A percentile compares a stretch with the other conserved stretches of the same genome.
Conservation (phyloP, 1,284 basidiomycete species). For the Fereydounia khargensis region DNA sequence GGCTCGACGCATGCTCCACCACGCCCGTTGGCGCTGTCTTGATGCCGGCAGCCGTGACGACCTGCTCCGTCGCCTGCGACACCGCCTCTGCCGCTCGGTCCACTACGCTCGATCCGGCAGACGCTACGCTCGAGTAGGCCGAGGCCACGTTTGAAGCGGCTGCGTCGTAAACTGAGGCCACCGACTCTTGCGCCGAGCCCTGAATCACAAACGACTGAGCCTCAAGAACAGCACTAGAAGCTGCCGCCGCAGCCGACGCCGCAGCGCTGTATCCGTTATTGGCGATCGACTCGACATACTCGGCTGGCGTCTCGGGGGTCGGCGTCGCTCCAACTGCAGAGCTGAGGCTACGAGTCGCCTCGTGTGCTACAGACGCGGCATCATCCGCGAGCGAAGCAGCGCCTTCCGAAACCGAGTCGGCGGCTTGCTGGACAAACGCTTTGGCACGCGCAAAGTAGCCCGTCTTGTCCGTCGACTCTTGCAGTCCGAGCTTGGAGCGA, state of each 20-base stretch:
- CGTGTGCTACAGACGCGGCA: not conserved
- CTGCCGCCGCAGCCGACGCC: slow-evolving; percentile 3
- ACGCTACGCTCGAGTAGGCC: not conserved
- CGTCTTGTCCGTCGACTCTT: slow-evolving; percentile 5
- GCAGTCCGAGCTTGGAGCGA: slow-evolving; percentile 22
- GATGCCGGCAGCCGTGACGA: not conserved
- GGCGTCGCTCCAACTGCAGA: slow-evolving; percentile 6
- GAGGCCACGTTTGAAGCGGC: not conserved
- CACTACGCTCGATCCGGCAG: slow-evolving; percentile 1
- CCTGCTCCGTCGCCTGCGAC: not conserved
- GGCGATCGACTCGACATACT: slow-evolving; percentile 1
- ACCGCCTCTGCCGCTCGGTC: not conserved
- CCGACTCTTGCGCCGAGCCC: not conserved
- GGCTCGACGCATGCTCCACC: not conserved
- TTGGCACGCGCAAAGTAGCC: slow-evolving; percentile 28
- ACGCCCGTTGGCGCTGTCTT: not conserved
- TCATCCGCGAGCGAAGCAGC: not conserved
- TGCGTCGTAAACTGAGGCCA: not conserved
- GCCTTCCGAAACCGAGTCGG: not conserved
- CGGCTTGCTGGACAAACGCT: slow-evolving; percentile 3
- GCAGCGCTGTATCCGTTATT: not conserved
- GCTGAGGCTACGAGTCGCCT: not conserved
- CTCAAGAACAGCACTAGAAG: not conserved
- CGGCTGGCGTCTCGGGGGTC: slow-evolving; percentile 8
- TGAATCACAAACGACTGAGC: slow-evolving; percentile 1